Evolutionary conservation across 768 basidiomycete genomes (phyloP).

Genomic region (Suillus sp.): DNA sequence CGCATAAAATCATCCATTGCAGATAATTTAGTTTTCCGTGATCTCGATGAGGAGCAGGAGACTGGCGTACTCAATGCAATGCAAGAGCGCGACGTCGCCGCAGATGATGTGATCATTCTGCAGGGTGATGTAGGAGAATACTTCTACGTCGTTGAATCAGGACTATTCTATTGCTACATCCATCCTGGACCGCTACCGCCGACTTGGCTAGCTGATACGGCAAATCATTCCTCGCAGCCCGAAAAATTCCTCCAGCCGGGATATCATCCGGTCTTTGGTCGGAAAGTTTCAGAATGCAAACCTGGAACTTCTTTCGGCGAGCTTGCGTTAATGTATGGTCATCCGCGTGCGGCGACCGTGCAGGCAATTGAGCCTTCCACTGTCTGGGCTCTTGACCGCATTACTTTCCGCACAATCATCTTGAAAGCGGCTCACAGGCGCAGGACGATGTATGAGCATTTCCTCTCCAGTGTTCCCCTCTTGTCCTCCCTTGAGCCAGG

Average conservation of each 20-base stretch:
- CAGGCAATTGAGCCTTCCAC: conserved; percentile 80
- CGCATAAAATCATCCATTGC: conserved; percentile 88
- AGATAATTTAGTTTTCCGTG: conserved; percentile 92
- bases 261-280: conserved; percentile 72
- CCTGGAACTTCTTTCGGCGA: conserved; percentile 93
- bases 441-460: conserved; percentile 95
- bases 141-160: conserved; percentile 96
- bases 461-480: conserved; percentile 88
- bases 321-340: conserved; percentile 97
- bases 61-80: conserved; percentile 92
- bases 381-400: conserved; percentile 94
- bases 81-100: conserved; percentile 76
- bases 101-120: conserved; percentile 88
- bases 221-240: conserved; percentile 39
- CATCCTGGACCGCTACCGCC: conserved; percentile 66
- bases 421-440: conserved; percentile 89
- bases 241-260: conserved; percentile 65
- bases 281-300: conserved; percentile 81
- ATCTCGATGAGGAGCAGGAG: conserved; percentile 95
- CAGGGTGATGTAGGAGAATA: conserved; percentile 97
- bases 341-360: conserved; percentile 93
- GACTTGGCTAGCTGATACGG: conserved; percentile 52
- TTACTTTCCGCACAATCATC: conserved; percentile 97
- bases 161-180: conserved; percentile 82
- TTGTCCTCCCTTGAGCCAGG: conserved; percentile 83